A percentile compares a stretch with the other conserved stretches of the same genome.
These are phyloP conservation scores for Berkeleyomyces rouxiae DNA, from an alignment of 2,329 filamentous ascomycete genomes.

Conservation along the genomic window DNA sequence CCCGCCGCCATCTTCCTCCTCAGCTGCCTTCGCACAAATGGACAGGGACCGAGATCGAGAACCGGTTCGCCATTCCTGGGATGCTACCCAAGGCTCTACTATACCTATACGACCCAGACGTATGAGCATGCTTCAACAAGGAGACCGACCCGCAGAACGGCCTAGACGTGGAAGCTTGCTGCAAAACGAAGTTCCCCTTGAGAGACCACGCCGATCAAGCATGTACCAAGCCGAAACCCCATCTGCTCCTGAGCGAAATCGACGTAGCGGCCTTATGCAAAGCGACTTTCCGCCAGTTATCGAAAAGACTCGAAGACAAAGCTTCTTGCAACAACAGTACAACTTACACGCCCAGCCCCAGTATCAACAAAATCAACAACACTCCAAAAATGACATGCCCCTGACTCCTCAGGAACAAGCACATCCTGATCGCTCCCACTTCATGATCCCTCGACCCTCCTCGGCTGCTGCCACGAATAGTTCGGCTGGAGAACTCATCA, in stretches of 20 bases:
- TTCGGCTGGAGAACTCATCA: slow-evolving; percentile 7
- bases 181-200: slow-evolving; percentile 1
- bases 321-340: slow-evolving; percentile 5
- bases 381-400: background rate
- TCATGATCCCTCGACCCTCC: slow-evolving; percentile 3
- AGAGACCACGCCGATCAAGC: slow-evolving; percentile 3
- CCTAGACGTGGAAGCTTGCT: slow-evolving; percentile 2
- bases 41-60: slow-evolving; percentile 2
- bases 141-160: background rate
- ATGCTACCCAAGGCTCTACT: background rate
- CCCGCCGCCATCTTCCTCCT: background rate
- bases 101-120: background rate
- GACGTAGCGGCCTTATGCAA: slow-evolving; percentile 1
- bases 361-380: slow-evolving; percentile 4
- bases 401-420: background rate
- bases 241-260: background rate
- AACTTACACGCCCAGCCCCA: background rate
- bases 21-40: slow-evolving; percentile 1
- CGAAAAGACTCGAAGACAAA: background rate
- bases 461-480: slow-evolving; percentile 12
- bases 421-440: background rate
- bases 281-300: background rate
- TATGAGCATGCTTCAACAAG: background rate
- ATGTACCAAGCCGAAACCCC: background rate
- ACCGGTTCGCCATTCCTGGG: slow-evolving; percentile 1